phyloP scores from a whole-genome alignment of 1,284 basidiomycete genomes.

The Neotropicomus parvogracilis region DNA sequence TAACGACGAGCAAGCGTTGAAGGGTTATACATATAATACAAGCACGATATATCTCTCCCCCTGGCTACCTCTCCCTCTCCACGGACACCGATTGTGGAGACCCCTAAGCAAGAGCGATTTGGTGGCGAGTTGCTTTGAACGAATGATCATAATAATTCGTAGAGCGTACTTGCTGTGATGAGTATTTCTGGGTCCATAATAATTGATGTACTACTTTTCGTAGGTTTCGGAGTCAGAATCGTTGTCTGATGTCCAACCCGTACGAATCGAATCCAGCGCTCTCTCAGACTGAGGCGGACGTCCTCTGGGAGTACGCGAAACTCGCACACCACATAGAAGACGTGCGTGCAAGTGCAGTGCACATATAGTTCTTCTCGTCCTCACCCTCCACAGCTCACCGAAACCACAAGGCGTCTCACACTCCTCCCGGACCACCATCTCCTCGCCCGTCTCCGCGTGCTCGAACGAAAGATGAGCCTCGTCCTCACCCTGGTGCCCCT shows the following conservation, averaged over 20 bases:
- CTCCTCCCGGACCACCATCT: conserved; percentile 73
- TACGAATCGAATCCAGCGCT: conserved; percentile 66
- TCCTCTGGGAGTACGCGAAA: conserved; percentile 80
- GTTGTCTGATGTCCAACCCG: conserved; percentile 43
- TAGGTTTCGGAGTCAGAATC: too few species aligned
- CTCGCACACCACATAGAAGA: conserved; percentile 66
- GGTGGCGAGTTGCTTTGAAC: too few species aligned
- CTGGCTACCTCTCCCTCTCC: too few species aligned
- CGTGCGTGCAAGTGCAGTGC: conserved; percentile 39
- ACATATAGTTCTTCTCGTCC: neutral
- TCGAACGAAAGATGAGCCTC: conserved; percentile 95
- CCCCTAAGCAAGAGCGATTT: conserved; percentile 67
- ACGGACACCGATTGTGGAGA: too few species aligned
- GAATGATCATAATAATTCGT: too few species aligned
- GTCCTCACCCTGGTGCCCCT: conserved; percentile 72
- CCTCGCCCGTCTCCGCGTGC: conserved; percentile 72
- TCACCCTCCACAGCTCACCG: conserved; percentile 45
- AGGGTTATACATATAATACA: too few species aligned
- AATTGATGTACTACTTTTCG: too few species aligned
- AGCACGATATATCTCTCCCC: too few species aligned
- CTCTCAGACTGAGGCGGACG: conserved; percentile 59
- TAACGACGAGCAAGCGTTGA: too few species aligned
- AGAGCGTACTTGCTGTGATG: too few species aligned
- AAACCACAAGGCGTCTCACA: conserved; percentile 54
- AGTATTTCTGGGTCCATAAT: too few species aligned